phyloP scores from a whole-genome alignment of 1,139 yeast genomes.

The Schizosaccharomyces versatilis region DNA sequence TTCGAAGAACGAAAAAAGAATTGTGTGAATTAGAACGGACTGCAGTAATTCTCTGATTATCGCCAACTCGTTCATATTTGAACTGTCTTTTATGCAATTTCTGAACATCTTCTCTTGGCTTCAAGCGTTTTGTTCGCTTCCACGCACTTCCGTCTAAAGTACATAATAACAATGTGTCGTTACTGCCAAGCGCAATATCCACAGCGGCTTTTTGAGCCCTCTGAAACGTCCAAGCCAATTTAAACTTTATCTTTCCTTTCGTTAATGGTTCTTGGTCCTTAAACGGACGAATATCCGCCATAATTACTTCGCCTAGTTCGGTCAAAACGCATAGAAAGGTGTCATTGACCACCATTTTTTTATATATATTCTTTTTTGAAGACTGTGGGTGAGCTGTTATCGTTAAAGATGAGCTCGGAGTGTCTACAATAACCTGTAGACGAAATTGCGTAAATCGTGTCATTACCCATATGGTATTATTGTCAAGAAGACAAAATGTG shows the following conservation, averaged over 20 bases:
- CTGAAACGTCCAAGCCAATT: slow-evolving; percentile 20
- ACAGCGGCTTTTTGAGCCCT: slow-evolving; percentile 18
- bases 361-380: slow-evolving; percentile 3
- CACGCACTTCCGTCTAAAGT: slow-evolving; percentile 48
- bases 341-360: slow-evolving; percentile 13
- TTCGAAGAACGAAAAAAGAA: slow-evolving; percentile 48
- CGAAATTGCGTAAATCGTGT: slow-evolving; percentile 37
- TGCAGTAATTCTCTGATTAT: slow-evolving; percentile 30
- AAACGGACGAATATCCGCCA: slow-evolving; percentile 14
- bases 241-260: slow-evolving; percentile 10
- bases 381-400: background rate
- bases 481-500: slow-evolving; percentile 41
- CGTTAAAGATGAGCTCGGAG: background rate
- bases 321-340: slow-evolving; percentile 17
- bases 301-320: slow-evolving; percentile 18
- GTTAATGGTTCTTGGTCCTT: background rate
- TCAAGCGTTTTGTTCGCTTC: slow-evolving; percentile 20
- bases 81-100: slow-evolving; percentile 17
- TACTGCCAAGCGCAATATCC: slow-evolving; percentile 46
- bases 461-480: slow-evolving; percentile 42
- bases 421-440: slow-evolving; percentile 7
- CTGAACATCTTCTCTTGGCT: slow-evolving; percentile 16
- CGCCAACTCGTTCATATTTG: slow-evolving; percentile 35
- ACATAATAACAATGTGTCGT: slow-evolving; percentile 48
- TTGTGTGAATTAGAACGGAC: slow-evolving; percentile 49